Percentiles rank a stretch among this genome's conserved stretches.
phyloP scores from a whole-genome alignment of 805 yeast genomes.

The Alloascoidea africana region DNA sequence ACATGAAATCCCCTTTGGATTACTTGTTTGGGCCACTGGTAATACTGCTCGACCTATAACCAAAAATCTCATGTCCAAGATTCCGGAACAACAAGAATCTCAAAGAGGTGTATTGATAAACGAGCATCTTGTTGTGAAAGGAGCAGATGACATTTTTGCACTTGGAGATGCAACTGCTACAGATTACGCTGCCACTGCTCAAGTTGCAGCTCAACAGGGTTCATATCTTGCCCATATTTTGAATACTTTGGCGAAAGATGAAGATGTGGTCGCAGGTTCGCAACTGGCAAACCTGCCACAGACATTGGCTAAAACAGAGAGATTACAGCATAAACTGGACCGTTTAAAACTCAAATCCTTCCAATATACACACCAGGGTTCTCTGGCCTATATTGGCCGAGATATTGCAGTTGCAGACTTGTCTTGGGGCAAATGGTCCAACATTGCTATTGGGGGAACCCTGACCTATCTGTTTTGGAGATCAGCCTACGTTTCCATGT shows the following conservation, averaged over 20 bases:
- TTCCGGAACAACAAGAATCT: slow-evolving; percentile 69
- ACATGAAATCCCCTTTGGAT: slow-evolving; percentile 71
- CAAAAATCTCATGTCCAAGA: slow-evolving; percentile 44
- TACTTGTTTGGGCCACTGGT: slow-evolving; percentile 96
- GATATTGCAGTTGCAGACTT: slow-evolving; percentile 93
- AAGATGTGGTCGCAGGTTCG: slow-evolving; percentile 17
- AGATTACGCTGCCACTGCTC: slow-evolving; percentile 91
- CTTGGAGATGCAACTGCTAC: slow-evolving; percentile 90
- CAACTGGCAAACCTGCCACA: slow-evolving; percentile 24
- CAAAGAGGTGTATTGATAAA: slow-evolving; percentile 84
- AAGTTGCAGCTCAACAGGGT: slow-evolving; percentile 94
- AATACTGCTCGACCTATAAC: slow-evolving; percentile 76
- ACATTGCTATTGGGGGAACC: slow-evolving; percentile 70
- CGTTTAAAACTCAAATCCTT: slow-evolving; percentile 33
- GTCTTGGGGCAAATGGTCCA: slow-evolving; percentile 52
- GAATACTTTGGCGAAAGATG: slow-evolving; percentile 28
- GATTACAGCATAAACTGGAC: slow-evolving; percentile 24
- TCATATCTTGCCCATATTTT: slow-evolving; percentile 61
- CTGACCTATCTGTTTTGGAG: slow-evolving; percentile 91
- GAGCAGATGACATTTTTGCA: slow-evolving; percentile 73
- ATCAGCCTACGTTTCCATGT: slow-evolving; percentile 85
- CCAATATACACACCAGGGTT: slow-evolving; percentile 78
- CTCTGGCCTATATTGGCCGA: slow-evolving; percentile 82
- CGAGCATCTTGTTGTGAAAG: slow-evolving; percentile 70
- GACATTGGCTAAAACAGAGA: slow-evolving; percentile 23